phyloP scores from a whole-genome alignment of 371 early-diverging fungal genomes.

The Umbelopsis sp. region DNA sequence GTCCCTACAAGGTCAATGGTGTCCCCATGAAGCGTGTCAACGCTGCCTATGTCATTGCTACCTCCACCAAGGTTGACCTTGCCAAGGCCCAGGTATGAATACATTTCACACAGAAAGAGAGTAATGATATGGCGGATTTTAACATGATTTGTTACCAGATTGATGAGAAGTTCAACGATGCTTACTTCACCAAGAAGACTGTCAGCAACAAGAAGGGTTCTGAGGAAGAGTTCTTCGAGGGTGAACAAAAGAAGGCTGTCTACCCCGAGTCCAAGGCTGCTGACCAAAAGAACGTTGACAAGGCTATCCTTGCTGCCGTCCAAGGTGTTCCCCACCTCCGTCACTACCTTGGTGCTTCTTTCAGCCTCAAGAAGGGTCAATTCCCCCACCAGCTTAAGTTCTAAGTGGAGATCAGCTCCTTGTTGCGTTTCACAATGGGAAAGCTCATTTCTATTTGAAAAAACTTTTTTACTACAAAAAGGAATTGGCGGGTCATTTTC shows the following conservation, averaged over 20 bases:
- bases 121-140: background rate
- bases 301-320: slow-evolving; percentile 76
- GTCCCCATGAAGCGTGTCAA: slow-evolving; percentile 97
- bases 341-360: slow-evolving; percentile 85
- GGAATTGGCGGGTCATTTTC: slow-evolving; percentile 20
- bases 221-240: slow-evolving; percentile 90
- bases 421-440: slow-evolving; percentile 18
- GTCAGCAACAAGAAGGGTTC: slow-evolving; percentile 70
- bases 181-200: slow-evolving; percentile 88
- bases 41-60: slow-evolving; percentile 98
- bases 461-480: slow-evolving; percentile 14
- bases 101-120: background rate
- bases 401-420: slow-evolving; percentile 53
- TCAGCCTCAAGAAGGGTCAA: slow-evolving; percentile 93
- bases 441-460: slow-evolving; percentile 19
- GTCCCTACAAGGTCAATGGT: slow-evolving; percentile 98
- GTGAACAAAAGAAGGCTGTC: slow-evolving; percentile 67
- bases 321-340: slow-evolving; percentile 84
- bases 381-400: slow-evolving; percentile 93
- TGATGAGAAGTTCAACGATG: slow-evolving; percentile 88
- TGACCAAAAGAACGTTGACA: slow-evolving; percentile 91
- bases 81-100: slow-evolving; percentile 66
- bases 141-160: slow-evolving; percentile 31
- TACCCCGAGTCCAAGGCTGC: slow-evolving; percentile 73
- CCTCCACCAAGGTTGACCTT: slow-evolving; percentile 95